Evolutionary conservation across 441 rosid species (phyloP).

Genomic region (Pelargonium fulgidum): DNA sequence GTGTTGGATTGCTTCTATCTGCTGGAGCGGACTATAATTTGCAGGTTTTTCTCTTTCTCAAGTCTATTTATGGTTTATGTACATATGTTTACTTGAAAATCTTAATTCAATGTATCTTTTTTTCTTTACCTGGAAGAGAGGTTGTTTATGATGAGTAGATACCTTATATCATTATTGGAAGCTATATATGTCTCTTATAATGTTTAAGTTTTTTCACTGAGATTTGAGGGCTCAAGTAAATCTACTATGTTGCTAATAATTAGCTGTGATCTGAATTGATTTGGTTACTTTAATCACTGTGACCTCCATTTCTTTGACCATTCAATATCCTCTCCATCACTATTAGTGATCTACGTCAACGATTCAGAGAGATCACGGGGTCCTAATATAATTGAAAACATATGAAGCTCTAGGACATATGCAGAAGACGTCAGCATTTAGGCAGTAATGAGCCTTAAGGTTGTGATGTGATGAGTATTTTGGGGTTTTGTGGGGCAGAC

Average conservation of each 20-base stretch:
- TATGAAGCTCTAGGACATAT: constrained; percentile 3
- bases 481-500: not conserved
- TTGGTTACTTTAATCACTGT: not conserved
- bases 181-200: not conserved
- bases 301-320: not conserved
- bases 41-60: constrained; percentile 50
- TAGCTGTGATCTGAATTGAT: not conserved
- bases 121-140: not conserved
- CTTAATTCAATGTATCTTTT: not conserved
- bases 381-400: not conserved
- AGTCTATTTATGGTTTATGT: constrained; percentile 8
- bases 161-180: not conserved
- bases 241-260: not conserved
- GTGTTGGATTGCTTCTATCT: constrained; percentile 82
- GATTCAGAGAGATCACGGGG: not conserved
- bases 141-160: not conserved
- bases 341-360: not conserved
- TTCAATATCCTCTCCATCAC: not conserved
- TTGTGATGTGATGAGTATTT: not conserved
- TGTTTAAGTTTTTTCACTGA: not conserved
- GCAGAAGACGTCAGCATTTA: not conserved
- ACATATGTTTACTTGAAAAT: constrained; percentile 11
- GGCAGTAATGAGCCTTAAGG: not conserved
- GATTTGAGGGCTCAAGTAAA: not conserved
- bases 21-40: constrained; percentile 86